Evolutionary conservation across 306 rosid genomes (phyloP).

Genomic region (Begonia masoniana): DNA sequence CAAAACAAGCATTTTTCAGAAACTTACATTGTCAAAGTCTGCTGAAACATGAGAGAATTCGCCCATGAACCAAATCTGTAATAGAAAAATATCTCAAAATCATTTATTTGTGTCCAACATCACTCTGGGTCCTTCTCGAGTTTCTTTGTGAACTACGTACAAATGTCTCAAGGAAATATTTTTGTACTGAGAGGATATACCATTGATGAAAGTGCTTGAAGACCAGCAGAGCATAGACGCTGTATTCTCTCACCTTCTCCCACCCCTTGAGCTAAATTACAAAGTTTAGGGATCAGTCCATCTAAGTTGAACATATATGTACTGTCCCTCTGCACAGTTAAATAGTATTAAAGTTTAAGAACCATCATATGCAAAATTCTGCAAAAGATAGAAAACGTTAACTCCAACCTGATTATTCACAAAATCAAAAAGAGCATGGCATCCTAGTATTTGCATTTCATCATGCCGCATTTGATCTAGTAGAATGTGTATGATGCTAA

Average conservation of each 20-base stretch:
- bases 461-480: conserved; percentile 82
- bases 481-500: conserved; percentile 66
- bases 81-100: no score
- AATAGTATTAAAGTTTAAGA: conserved; percentile 2
- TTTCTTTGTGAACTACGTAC: no score
- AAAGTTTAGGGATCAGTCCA: conserved; percentile 64
- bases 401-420: conserved; percentile 76
- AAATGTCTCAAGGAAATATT: no score
- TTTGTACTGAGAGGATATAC: conserved; percentile 16
- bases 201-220: conserved; percentile 81
- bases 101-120: no score
- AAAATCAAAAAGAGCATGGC: conserved; percentile 73
- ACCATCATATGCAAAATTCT: conserved; percentile 2
- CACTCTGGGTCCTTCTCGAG: no score
- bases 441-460: conserved; percentile 86
- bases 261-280: conserved; percentile 73
- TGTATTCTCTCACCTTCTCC: conserved; percentile 54
- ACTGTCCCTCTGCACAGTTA: conserved; percentile 55
- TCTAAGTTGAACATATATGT: conserved; percentile 71
- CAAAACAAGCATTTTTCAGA: conserved; percentile 1
- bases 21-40: conserved; percentile 77
- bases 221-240: conserved; percentile 48
- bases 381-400: conserved; percentile 1
- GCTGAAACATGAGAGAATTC: conserved; percentile 69
- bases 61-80: conserved; percentile 91